Conservation (phyloP, 2,329 filamentous ascomycete species). For the Knoxdaviesia capensis region DNA sequence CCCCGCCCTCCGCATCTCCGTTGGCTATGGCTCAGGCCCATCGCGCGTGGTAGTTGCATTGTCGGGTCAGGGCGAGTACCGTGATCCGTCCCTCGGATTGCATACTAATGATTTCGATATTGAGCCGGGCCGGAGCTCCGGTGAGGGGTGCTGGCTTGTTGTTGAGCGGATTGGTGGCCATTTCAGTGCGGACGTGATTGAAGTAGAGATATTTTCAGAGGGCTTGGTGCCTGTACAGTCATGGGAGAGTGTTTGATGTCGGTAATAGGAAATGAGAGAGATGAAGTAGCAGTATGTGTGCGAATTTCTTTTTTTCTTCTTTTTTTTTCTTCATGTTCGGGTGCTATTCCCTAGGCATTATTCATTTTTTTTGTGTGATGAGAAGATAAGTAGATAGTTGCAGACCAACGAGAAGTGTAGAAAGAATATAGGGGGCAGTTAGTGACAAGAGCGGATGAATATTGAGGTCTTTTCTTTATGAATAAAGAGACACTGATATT, state of each 20-base stretch:
- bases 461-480: no score
- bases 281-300: no score
- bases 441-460: no score
- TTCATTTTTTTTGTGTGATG: no score
- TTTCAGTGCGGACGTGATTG: slow-evolving; percentile 20
- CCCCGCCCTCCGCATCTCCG: slow-evolving; percentile 36
- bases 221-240: slow-evolving; percentile 19
- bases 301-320: no score
- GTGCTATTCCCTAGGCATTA: no score
- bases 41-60: slow-evolving; percentile 42
- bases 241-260: slow-evolving; percentile 17
- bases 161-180: slow-evolving; percentile 56
- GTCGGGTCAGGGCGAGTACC: slow-evolving; percentile 55
- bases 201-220: slow-evolving; percentile 31
- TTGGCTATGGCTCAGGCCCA: slow-evolving; percentile 55
- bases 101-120: slow-evolving; percentile 58
- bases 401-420: no score
- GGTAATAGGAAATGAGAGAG: no score
- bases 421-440: no score
- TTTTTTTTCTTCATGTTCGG: no score
- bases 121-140: slow-evolving; percentile 36
- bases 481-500: no score
- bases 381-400: no score
- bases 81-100: slow-evolving; percentile 44
- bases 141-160: slow-evolving; percentile 54